These are phyloP conservation scores for Hypsizygus ulmarius DNA, from an alignment of 1,284 basidiomycete genomes.

Conservation along the genomic window DNA sequence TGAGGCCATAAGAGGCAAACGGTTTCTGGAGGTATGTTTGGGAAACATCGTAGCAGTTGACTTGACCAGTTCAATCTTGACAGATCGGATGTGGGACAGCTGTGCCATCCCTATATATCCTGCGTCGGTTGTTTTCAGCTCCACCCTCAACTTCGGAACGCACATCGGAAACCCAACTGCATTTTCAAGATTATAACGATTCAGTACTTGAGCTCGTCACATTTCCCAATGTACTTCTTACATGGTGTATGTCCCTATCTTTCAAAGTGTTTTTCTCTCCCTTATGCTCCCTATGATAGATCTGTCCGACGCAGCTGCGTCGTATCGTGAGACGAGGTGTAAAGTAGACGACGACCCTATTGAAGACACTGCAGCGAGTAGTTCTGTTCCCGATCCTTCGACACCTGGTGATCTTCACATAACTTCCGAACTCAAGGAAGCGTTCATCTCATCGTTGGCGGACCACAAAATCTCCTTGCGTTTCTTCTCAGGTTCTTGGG, in stretches of 20 bases:
- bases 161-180: conserved; percentile 51
- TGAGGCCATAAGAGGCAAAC: conserved; percentile 38
- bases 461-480: conserved; percentile 56
- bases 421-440: conserved; percentile 57
- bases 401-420: conserved; percentile 57
- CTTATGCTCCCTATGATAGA: conserved; percentile 28
- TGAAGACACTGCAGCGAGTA: conserved; percentile 20
- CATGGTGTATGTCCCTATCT: conserved; percentile 66
- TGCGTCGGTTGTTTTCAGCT: conserved; percentile 58
- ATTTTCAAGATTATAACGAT: conserved; percentile 92
- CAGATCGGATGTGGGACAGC: conserved; percentile 94
- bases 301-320: conserved; percentile 48
- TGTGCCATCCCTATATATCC: conserved; percentile 75
- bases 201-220: conserved; percentile 84
- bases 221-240: conserved; percentile 83
- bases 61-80: conserved; percentile 10
- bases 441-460: conserved; percentile 62
- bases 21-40: conserved; percentile 60
- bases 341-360: conserved; percentile 17
- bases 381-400: conserved; percentile 22
- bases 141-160: conserved; percentile 14
- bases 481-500: conserved; percentile 88
- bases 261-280: not conserved
- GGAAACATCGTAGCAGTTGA: not conserved
- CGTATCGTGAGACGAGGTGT: conserved; percentile 30